These are phyloP conservation scores for Podaxis sp. DNA, from an alignment of 768 basidiomycete species.

Conservation along the genomic window DNA sequence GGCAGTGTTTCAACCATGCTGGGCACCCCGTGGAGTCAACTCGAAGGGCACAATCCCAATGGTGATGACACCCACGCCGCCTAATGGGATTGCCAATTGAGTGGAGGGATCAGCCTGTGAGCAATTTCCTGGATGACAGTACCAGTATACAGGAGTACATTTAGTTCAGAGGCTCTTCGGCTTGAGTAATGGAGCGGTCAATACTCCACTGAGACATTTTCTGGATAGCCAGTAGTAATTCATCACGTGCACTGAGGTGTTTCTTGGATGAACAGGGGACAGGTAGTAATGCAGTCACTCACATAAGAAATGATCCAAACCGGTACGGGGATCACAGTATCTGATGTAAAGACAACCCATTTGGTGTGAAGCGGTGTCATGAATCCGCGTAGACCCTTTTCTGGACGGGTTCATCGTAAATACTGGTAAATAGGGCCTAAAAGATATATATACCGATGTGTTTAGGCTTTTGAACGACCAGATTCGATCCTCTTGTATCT, in stretches of 20 bases:
- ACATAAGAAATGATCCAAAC: background rate
- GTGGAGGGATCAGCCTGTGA: too few species aligned
- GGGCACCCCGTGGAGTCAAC: background rate
- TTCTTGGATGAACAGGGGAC: slow-evolving; percentile 14
- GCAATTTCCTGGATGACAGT: too few species aligned
- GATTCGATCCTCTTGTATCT: slow-evolving; percentile 10
- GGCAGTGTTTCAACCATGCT: too few species aligned
- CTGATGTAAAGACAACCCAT: background rate
- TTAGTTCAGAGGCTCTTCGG: background rate
- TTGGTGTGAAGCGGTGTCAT: too few species aligned
- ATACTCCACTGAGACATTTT: slow-evolving; percentile 2
- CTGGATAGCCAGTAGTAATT: slow-evolving; percentile 11
- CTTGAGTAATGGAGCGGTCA: background rate
- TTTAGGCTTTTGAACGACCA: background rate
- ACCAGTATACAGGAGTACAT: background rate
- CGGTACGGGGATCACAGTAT: background rate
- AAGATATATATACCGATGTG: slow-evolving; percentile 11
- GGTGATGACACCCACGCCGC: background rate
- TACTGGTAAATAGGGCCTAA: slow-evolving; percentile 18
- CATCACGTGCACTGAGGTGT: slow-evolving; percentile 15
- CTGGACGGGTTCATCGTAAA: slow-evolving; percentile 11
- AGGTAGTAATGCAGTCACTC: background rate
- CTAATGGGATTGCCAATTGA: too few species aligned
- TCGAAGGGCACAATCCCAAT: background rate
- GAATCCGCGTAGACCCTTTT: background rate